phyloP scores from a whole-genome alignment of 75 land plant genomes.

The Selaginella moellendorffii region DNA sequence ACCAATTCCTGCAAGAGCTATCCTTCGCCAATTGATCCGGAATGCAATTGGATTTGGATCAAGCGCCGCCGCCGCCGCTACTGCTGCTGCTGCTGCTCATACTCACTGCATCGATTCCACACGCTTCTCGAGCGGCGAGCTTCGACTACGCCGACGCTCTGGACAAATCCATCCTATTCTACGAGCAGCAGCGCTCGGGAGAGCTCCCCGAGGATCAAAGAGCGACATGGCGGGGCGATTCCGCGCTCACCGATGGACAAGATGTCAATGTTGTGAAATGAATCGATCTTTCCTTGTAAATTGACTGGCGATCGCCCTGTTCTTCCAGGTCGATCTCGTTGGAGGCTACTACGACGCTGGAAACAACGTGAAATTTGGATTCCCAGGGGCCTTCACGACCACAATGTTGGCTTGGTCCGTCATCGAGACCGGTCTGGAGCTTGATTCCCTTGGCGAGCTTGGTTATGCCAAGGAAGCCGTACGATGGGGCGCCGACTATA shows the following conservation, averaged over 20 bases:
- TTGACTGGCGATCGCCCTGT: too few relatives aligned
- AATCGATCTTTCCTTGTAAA: too few relatives aligned
- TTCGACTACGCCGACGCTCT: background rate
- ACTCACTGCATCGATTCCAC: background rate
- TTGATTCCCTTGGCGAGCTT: slow-evolving; percentile 14
- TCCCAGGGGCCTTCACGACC: slow-evolving; percentile 30
- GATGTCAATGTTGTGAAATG: background rate
- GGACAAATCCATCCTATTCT: background rate
- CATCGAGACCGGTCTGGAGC: slow-evolving; percentile 6
- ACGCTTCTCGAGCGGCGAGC: background rate
- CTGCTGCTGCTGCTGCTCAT: background rate
- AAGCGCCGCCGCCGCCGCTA: too few relatives aligned
- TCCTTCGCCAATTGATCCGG: background rate
- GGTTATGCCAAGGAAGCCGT: slow-evolving; percentile 14
- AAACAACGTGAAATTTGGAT: slow-evolving; percentile 32
- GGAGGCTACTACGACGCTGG: slow-evolving; percentile 42
- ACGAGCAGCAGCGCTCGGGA: background rate
- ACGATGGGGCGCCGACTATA: slow-evolving; percentile 25
- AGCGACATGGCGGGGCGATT: background rate
- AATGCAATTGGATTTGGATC: background rate
- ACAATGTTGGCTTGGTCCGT: slow-evolving; percentile 25
- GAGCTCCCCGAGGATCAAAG: background rate
- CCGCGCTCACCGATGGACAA: background rate
- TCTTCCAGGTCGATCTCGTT: slow-evolving; percentile 19
- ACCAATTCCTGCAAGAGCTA: too few relatives aligned